A percentile compares a stretch with the other conserved stretches of the same genome.
These are phyloP conservation scores for Saccharum hybrid DNA, from an alignment of 202 grass and related monocot genomes.

Conservation along the genomic window DNA sequence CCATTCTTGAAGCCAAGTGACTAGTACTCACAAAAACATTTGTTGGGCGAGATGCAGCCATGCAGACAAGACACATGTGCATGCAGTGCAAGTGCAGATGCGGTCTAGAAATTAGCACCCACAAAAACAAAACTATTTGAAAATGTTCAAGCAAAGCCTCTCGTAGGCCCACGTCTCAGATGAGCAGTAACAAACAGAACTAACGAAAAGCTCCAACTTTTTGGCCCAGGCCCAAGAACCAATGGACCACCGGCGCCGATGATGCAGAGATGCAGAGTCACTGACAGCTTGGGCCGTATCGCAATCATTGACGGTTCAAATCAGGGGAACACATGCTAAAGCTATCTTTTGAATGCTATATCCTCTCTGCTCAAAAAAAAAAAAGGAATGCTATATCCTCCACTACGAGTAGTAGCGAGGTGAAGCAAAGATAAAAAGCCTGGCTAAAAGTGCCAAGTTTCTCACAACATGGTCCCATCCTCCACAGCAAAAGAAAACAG, in stretches of 20 bases:
- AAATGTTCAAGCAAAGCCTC: slow-evolving; percentile 9
- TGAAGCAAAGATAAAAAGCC: slow-evolving; percentile 25
- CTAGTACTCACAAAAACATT: background rate
- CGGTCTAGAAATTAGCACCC: slow-evolving; percentile 21
- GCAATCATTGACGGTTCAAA: slow-evolving; percentile 55
- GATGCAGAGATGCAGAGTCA: slow-evolving; percentile 5
- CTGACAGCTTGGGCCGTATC: slow-evolving; percentile 40
- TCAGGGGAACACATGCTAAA: slow-evolving; percentile 50
- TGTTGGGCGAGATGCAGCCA: slow-evolving; percentile 24
- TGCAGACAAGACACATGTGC: background rate
- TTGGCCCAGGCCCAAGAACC: slow-evolving; percentile 18
- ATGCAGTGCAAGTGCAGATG: slow-evolving; percentile 2
- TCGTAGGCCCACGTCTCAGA: slow-evolving; percentile 26
- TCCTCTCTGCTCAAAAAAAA: no score
- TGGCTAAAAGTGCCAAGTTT: slow-evolving; percentile 13
- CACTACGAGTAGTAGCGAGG: background rate
- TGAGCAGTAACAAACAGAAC: slow-evolving; percentile 42
- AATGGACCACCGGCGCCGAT: slow-evolving; percentile 23
- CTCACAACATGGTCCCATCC: slow-evolving; percentile 26
- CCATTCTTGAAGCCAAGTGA: slow-evolving; percentile 39
- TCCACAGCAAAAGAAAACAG: slow-evolving; percentile 33
- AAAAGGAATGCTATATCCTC: no score
- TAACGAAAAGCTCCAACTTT: slow-evolving; percentile 27
- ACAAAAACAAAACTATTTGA: slow-evolving; percentile 18
- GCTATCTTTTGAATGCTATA: slow-evolving; percentile 46